phyloP scores from a whole-genome alignment of 148 eudicot genomes.

The Rhododendron simsii region DNA sequence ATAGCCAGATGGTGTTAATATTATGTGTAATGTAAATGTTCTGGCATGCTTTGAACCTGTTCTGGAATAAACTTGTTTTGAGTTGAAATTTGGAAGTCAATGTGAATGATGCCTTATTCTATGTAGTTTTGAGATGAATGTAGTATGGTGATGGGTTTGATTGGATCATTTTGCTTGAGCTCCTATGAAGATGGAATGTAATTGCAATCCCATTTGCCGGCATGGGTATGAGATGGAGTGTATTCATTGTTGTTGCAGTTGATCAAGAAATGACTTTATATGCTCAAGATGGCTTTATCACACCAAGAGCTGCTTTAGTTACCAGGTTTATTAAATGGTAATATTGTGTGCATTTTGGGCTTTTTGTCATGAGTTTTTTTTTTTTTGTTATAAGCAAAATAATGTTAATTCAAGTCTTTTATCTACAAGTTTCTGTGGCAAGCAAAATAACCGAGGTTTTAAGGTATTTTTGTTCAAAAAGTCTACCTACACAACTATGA shows the following conservation, averaged over 20 bases:
- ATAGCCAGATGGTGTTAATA: slow-evolving; percentile 2
- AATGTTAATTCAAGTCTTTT: too few relatives aligned
- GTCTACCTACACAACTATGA: too few relatives aligned
- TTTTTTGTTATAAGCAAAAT: too few relatives aligned
- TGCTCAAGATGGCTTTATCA: neutral
- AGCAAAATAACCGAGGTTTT: too few relatives aligned
- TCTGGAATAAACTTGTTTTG: neutral
- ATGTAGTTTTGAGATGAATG: neutral
- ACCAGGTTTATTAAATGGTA: neutral
- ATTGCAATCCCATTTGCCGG: neutral
- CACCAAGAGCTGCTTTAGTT: neutral
- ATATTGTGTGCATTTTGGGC: too few relatives aligned
- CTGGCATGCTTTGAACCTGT: neutral
- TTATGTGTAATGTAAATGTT: neutral
- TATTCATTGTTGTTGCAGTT: too few relatives aligned
- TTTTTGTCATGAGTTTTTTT: too few relatives aligned
- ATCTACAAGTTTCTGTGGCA: too few relatives aligned
- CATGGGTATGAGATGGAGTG: neutral
- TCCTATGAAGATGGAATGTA: neutral
- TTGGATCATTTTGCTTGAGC: neutral
- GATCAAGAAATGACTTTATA: neutral
- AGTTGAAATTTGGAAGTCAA: neutral
- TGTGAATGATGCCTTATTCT: neutral
- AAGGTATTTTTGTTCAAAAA: too few relatives aligned
- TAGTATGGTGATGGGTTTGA: too few relatives aligned